Evolutionary conservation across 257 asterid genomes (phyloP).

Genomic region (Knoxia roxburghii): DNA sequence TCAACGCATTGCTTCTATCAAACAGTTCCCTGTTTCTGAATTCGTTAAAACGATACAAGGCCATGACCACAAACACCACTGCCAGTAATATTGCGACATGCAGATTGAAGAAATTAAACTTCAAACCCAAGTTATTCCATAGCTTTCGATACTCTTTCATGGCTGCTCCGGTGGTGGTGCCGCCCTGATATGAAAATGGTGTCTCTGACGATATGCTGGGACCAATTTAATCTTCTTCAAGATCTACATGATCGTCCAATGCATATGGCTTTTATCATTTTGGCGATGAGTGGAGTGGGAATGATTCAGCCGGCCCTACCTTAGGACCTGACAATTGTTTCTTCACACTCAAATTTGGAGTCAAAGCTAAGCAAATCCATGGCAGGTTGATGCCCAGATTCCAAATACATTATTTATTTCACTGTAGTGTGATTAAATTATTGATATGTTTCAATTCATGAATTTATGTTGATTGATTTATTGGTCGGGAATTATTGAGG

Average conservation of each 20-base stretch:
- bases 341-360: slow-evolving; percentile 9
- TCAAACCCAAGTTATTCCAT: not conserved
- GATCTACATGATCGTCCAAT: not conserved
- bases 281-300: not conserved
- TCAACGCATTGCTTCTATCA: not conserved
- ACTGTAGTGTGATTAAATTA: not conserved
- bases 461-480: no score
- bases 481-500: not conserved
- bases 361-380: slow-evolving; percentile 8
- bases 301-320: not conserved
- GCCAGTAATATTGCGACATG: slow-evolving; percentile 1
- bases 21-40: not conserved
- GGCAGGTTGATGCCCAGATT: slow-evolving; percentile 7
- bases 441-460: not conserved
- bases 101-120: slow-evolving; percentile 8
- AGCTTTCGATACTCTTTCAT: slow-evolving; percentile 10
- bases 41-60: slow-evolving; percentile 10
- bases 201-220: not conserved
- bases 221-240: not conserved
- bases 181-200: not conserved
- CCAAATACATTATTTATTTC: not conserved
- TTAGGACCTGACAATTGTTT: not conserved
- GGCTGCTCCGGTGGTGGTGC: not conserved
- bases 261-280: slow-evolving; percentile 2
- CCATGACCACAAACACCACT: slow-evolving; percentile 11